These are phyloP conservation scores for Pythium pyrilobum DNA, from an alignment of 352 stramenopile genomes.

Conservation along the genomic window DNA sequence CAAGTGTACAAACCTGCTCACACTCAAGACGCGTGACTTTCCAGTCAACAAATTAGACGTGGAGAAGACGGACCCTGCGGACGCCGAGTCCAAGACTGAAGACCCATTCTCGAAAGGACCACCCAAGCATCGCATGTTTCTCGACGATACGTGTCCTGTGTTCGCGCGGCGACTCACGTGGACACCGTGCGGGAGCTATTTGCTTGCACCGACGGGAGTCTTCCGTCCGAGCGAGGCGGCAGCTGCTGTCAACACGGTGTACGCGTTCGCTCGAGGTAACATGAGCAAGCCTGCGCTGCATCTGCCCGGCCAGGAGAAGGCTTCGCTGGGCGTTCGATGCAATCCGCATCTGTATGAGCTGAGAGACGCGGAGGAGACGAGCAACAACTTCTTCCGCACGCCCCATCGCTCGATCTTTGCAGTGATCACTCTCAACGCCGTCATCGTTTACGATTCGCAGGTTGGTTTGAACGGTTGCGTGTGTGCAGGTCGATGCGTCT, in stretches of 20 bases:
- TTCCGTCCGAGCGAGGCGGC: conserved; percentile 47
- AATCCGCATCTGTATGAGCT: conserved; percentile 92
- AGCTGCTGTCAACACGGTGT: conserved; percentile 78
- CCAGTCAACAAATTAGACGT: conserved; percentile 3
- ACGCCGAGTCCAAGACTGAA: conserved; percentile 8
- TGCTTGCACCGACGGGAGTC: conserved; percentile 84
- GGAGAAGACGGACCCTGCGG: background rate
- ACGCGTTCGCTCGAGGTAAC: conserved; percentile 92
- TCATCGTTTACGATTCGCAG: conserved; percentile 96
- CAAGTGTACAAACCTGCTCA: conserved; percentile 75
- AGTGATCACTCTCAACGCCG: conserved; percentile 90
- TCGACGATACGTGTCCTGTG: conserved; percentile 92
- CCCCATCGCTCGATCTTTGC: conserved; percentile 89
- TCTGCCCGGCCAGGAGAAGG: conserved; percentile 90
- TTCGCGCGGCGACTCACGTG: conserved; percentile 92
- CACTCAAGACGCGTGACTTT: conserved; percentile 74
- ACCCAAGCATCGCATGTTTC: conserved; percentile 86
- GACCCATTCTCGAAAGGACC: conserved; percentile 7
- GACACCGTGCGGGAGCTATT: conserved; percentile 91
- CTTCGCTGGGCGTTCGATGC: conserved; percentile 90
- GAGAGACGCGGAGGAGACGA: conserved; percentile 17
- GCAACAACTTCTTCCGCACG: conserved; percentile 76
- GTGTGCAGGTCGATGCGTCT: background rate
- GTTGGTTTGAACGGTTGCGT: conserved; percentile 15
- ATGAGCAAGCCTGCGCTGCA: conserved; percentile 90